Percentiles rank a stretch among this genome's conserved stretches.
Conservation (phyloP, 2,329 filamentous ascomycete genomes). For the Dryadomyces sulphureus region DNA sequence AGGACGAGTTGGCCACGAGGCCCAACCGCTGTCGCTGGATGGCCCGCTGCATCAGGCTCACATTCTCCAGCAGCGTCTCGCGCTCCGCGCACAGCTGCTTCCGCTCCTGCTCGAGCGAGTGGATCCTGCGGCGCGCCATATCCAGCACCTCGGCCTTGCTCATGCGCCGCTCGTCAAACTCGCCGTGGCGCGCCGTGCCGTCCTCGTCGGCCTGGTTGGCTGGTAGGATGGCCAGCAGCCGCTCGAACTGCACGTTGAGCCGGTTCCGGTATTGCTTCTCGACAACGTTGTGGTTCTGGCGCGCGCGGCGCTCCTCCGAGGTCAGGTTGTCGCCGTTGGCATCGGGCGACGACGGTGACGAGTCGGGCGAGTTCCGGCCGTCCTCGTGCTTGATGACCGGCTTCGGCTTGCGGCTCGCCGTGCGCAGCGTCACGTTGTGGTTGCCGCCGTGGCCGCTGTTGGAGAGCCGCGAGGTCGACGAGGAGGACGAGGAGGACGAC, state of each 20-base stretch:
- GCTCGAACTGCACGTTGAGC: conserved; percentile 29
- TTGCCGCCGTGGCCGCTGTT: conserved; percentile 10
- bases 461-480: background rate
- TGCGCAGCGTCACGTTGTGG: conserved; percentile 10
- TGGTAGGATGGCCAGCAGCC: conserved; percentile 25
- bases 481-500: conserved; percentile 1
- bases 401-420: conserved; percentile 10
- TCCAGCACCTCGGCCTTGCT: conserved; percentile 32
- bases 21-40: conserved; percentile 5
- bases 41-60: conserved; percentile 5
- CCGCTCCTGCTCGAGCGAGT: conserved; percentile 23
- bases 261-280: conserved; percentile 34
- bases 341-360: conserved; percentile 5
- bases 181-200: conserved; percentile 1
- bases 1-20: background rate
- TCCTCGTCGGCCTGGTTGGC: conserved; percentile 7
- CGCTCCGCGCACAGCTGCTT: conserved; percentile 13
- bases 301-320: conserved; percentile 8
- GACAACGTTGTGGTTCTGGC: conserved; percentile 27
- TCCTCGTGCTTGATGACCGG: background rate
- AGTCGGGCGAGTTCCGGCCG: background rate
- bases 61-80: conserved; percentile 7
- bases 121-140: conserved; percentile 26
- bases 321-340: conserved; percentile 5
- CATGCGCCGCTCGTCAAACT: conserved; percentile 18